Evolutionary conservation across 768 basidiomycete genomes (phyloP).

Genomic region (Amanita jacksonii): DNA sequence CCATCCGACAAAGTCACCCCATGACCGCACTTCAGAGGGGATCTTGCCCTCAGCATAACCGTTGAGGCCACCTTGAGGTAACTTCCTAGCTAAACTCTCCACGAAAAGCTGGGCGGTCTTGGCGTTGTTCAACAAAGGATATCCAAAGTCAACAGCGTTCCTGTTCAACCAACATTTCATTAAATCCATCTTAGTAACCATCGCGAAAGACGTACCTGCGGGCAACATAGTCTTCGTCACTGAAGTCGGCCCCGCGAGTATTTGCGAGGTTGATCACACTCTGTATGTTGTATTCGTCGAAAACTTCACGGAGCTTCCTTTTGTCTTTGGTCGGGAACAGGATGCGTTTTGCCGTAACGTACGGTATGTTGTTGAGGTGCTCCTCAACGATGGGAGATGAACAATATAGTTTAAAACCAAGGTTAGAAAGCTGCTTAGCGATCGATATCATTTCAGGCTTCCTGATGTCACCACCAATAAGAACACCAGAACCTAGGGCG

Average conservation of each 20-base stretch:
- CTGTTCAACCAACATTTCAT: conserved; percentile 24
- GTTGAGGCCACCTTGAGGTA: conserved; percentile 68
- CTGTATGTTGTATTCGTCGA: conserved; percentile 90
- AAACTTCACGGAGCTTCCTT: conserved; percentile 87
- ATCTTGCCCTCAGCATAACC: conserved; percentile 82
- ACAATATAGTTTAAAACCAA: conserved; percentile 95
- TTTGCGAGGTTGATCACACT: conserved; percentile 90
- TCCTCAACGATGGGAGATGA: conserved; percentile 73
- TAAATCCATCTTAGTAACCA: conserved; percentile 6
- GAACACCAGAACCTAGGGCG: conserved; percentile 71
- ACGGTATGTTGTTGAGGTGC: conserved; percentile 68
- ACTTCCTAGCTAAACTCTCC: conserved; percentile 76
- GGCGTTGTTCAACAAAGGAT: conserved; percentile 86
- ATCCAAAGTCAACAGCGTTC: conserved; percentile 93
- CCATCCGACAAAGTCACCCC: conserved; percentile 81
- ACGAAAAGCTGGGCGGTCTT: conserved; percentile 86
- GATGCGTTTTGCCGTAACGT: conserved; percentile 79
- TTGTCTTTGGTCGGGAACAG: conserved; percentile 97
- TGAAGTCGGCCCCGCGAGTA: conserved; percentile 59
- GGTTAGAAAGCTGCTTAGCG: conserved; percentile 68
- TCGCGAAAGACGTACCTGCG: conserved; percentile 49
- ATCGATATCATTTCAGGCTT: conserved; percentile 82
- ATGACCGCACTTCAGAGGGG: conserved; percentile 86
- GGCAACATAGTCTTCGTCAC: conserved; percentile 96
- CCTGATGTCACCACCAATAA: conserved; percentile 84